Evolutionary conservation across 2,329 filamentous ascomycete species (phyloP), one percentile per base, ranked within the genome.

Genomic region (Fusarium penzigii): DNA sequence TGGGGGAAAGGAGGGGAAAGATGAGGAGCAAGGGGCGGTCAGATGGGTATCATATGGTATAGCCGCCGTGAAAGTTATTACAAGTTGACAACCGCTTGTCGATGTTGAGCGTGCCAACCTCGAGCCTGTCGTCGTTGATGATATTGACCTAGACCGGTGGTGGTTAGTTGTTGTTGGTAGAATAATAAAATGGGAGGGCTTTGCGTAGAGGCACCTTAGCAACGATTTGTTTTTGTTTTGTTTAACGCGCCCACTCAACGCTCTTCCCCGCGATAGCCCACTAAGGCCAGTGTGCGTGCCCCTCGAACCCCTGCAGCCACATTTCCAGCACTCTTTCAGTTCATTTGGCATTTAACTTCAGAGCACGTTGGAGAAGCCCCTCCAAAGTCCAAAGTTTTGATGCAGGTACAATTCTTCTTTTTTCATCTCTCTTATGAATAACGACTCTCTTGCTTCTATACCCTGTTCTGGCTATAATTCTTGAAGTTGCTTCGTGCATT

Each of bases 171-270:
- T 36, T 52, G 49, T 16, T 39, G 43, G 42, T 46, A 42, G 25
- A 42, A 48, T 49, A 47, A 45, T 53, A 51, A 53, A 44, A 48
- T 38, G 53, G 46, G 43, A 48, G 57, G 48, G 45, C 32, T 14
- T 57, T 57, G 51, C 60, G 54, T 46, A 44, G 44, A 46, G 46
- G 44, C 49, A 51, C 55, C 60, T 62, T 48, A 51, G 56, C 61
- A 64, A 65, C 63, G 62, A 57, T 61, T 61, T 68, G 63, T 68
- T 68, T 69, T 70, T 69, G 66, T 69, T 70, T 70, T 69, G 57
- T 66, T 69, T 44, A 42, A 56, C 56, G 56, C 61, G 66, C 57
- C 57, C 60, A 52, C 53, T 59, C 57, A 59, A 42, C 44, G 13
- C 45, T 48, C 49, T 44, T 49, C 60, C 58, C 64, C 58, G 49